phyloP scores from a whole-genome alignment of 2,329 filamentous ascomycete genomes.

The Xylaria sp. region DNA sequence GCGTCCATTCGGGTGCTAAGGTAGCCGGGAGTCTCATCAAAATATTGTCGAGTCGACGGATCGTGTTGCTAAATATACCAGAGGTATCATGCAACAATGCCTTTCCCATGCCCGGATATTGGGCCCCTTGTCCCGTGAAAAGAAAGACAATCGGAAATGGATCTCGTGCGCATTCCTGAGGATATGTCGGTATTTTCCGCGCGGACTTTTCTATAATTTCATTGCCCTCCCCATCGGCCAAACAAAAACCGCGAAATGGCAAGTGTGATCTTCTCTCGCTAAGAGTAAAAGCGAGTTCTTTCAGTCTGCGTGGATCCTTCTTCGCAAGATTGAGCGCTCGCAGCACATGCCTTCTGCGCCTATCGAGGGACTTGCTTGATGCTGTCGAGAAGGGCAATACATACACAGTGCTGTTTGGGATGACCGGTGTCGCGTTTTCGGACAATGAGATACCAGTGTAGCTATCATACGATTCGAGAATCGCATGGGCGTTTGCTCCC shows the following conservation, averaged over 20 bases:
- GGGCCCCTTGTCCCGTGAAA: not conserved
- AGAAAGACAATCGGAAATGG: not conserved
- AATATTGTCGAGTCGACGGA: not conserved
- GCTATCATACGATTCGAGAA: not conserved
- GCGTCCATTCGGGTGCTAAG: not conserved
- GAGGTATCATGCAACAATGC: not conserved
- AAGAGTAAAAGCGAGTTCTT: not conserved
- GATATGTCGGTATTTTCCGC: too few species aligned
- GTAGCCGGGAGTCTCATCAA: not conserved
- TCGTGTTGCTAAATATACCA: not conserved
- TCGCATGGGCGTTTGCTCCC: constrained; percentile 1
- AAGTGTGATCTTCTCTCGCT: not conserved
- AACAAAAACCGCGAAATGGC: not conserved
- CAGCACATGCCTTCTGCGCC: not conserved
- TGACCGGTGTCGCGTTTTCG: too few species aligned
- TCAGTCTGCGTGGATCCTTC: not conserved
- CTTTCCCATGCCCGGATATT: not conserved
- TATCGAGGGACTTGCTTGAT: not conserved
- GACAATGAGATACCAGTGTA: not conserved
- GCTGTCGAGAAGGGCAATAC: not conserved
- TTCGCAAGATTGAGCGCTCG: too few species aligned
- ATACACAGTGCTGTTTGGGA: too few species aligned
- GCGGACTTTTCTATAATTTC: too few species aligned
- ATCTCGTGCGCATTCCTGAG: too few species aligned
- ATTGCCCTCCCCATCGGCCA: too few species aligned